Evolutionary conservation across 1,284 basidiomycete genomes (phyloP), one percentile per base, ranked within the genome.

Genomic region (Moniliella sp.): DNA sequence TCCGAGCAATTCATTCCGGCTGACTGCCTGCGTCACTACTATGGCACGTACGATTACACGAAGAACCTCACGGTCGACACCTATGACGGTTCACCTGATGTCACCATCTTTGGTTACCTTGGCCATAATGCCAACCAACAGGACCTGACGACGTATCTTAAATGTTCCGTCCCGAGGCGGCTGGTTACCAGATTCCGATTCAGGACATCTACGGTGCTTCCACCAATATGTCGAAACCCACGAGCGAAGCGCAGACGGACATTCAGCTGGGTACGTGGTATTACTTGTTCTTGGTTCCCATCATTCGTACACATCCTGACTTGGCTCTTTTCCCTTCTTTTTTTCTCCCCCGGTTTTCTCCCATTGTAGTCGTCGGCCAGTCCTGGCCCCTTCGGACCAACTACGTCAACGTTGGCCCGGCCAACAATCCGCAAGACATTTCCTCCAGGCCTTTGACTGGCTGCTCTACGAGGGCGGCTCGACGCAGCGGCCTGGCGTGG

Each of bases 401-500:
- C n/a, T n/a, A n/a, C n/a, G n/a, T n/a, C n/a, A n/a, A n/a, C n/a
- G n/a, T n/a, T n/a, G n/a, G n/a, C n/a, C n/a, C n/a, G n/a, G n/a
- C n/a, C n/a, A n/a, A n/a, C n/a, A n/a, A n/a, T n/a, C n/a, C n/a
- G n/a, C n/a, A n/a, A n/a, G n/a, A n/a, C n/a, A n/a, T n/a, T n/a
- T n/a, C n/a, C n/a, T n/a, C n/a, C n/a, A n/a, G n/a, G n/a, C n/a
- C n/a, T n/a, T n/a, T n/a, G n/a, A n/a, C n/a, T n/a, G n/a, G n/a
- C n/a, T n/a, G n/a, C n/a, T n/a, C n/a, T n/a, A n/a, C n/a, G n/a
- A n/a, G n/a, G n/a, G n/a, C n/a, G n/a, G n/a, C n/a, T 12, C 9
- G 8, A 18, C 17, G 5, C 16, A 31, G 29, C 33, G 33, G 7
- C 35, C 35, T 9, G 30, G 30, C 15, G 36, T 38, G n/a, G 21